Percentiles rank a stretch among this genome's conserved stretches.
phyloP scores from a whole-genome alignment of 257 asterid genomes.

The Primulina tabacum region DNA sequence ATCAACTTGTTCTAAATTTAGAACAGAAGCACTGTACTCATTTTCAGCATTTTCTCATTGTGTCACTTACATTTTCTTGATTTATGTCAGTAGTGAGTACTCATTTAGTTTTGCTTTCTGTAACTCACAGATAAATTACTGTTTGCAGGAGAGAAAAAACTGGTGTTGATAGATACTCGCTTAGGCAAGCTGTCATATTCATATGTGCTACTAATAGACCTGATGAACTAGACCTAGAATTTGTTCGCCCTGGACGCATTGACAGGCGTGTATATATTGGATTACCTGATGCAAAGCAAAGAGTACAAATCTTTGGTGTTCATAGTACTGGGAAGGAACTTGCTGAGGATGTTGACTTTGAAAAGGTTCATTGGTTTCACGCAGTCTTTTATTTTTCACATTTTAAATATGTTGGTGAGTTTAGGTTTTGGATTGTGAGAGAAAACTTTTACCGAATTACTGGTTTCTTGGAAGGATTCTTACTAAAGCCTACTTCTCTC shows the following conservation, averaged over 20 bases:
- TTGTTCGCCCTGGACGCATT: constrained; percentile 87
- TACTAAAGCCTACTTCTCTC: constrained; percentile 6
- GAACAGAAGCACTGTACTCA: no score
- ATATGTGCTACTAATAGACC: constrained; percentile 99
- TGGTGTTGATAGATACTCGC: constrained; percentile 87
- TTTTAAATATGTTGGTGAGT: constrained; percentile 20
- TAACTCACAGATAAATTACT: constrained; percentile 15
- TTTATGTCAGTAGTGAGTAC: constrained; percentile 9
- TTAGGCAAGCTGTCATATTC: constrained; percentile 87
- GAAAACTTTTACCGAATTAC: constrained; percentile 10
- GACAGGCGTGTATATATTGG: constrained; percentile 96
- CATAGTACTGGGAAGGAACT: constrained; percentile 92
- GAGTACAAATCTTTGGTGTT: constrained; percentile 88
- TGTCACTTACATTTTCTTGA: no score
- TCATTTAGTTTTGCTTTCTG: constrained; percentile 12
- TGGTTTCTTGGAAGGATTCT: constrained; percentile 10
- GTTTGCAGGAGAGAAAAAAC: constrained; percentile 73
- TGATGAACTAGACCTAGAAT: constrained; percentile 80
- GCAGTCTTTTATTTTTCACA: not conserved
- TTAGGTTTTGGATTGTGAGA: constrained; percentile 16
- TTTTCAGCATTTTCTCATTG: no score
- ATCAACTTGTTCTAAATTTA: no score
- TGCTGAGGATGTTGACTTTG: constrained; percentile 81
- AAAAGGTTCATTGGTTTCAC: constrained; percentile 50
- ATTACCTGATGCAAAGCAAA: constrained; percentile 91